phyloP scores from a whole-genome alignment of 495 filamentous ascomycete species.

The Amniculicola lignicola region DNA sequence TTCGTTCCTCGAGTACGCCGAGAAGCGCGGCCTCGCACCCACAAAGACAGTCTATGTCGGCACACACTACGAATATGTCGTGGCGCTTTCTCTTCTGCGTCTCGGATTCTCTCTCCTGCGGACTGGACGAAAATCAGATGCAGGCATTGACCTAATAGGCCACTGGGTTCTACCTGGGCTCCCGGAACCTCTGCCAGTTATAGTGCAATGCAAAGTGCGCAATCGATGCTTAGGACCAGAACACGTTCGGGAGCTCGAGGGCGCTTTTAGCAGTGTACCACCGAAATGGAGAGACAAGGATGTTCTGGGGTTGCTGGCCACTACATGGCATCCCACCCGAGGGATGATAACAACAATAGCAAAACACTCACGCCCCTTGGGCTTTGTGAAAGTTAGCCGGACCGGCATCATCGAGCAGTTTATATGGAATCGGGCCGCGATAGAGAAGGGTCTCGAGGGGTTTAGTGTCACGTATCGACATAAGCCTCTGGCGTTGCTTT shows the following conservation, averaged over 20 bases:
- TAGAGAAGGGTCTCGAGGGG: constrained; percentile 60
- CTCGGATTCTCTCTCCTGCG: constrained; percentile 67
- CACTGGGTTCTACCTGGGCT: constrained; percentile 66
- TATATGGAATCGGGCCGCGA: constrained; percentile 66
- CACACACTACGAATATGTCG: constrained; percentile 75
- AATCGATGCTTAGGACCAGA: constrained; percentile 48
- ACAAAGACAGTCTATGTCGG: constrained; percentile 58
- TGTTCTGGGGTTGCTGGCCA: constrained; percentile 62
- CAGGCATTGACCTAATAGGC: constrained; percentile 80
- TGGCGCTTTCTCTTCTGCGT: constrained; percentile 56
- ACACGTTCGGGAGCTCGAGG: constrained; percentile 80
- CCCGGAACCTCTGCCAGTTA: constrained; percentile 52
- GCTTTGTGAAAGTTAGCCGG: constrained; percentile 50
- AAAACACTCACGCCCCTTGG: constrained; percentile 63
- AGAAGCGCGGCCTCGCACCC: constrained; percentile 51
- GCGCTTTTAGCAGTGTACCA: constrained; percentile 68
- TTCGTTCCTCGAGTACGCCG: constrained; percentile 70
- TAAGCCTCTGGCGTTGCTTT: constrained; percentile 24
- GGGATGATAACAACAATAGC: constrained; percentile 65
- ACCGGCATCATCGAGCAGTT: constrained; percentile 58
- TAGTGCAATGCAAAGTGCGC: constrained; percentile 78
- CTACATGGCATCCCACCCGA: constrained; percentile 52
- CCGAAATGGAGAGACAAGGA: constrained; percentile 60
- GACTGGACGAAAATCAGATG: constrained; percentile 70
- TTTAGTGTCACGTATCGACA: constrained; percentile 61